phyloP scores from a whole-genome alignment of 2,329 filamentous ascomycete genomes.

The Hansfordia pulvinata region DNA sequence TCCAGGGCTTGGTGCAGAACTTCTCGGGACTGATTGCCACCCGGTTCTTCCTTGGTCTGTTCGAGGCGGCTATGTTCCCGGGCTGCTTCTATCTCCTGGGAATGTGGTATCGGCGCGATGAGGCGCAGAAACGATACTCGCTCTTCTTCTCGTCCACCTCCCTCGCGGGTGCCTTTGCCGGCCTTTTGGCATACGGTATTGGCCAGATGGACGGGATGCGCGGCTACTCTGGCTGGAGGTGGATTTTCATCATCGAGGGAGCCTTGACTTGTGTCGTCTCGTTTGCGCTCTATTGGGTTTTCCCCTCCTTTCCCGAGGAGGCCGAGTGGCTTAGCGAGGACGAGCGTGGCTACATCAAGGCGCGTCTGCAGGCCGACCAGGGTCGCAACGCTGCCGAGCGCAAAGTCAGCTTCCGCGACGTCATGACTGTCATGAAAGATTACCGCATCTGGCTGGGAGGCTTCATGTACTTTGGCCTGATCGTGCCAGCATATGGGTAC shows the following conservation, averaged over 20 bases:
- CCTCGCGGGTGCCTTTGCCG: slow-evolving; percentile 72
- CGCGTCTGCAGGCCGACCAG: slow-evolving; percentile 54
- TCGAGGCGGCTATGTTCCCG: slow-evolving; percentile 65
- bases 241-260: slow-evolving; percentile 75
- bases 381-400: slow-evolving; percentile 52
- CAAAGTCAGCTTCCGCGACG: slow-evolving; percentile 43
- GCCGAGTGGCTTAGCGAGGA: slow-evolving; percentile 59
- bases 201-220: slow-evolving; percentile 68
- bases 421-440: slow-evolving; percentile 54
- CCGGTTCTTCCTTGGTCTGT: slow-evolving; percentile 73
- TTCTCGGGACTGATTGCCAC: slow-evolving; percentile 67
- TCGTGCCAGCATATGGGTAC: slow-evolving; percentile 66
- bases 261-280: slow-evolving; percentile 23
- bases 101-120: slow-evolving; percentile 80
- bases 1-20: slow-evolving; percentile 65
- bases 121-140: slow-evolving; percentile 82
- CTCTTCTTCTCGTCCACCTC: slow-evolving; percentile 86
- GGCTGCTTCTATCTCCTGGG: slow-evolving; percentile 54
- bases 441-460: slow-evolving; percentile 61
- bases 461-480: slow-evolving; percentile 70
- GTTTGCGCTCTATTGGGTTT: slow-evolving; percentile 51
- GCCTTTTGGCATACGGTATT: slow-evolving; percentile 72
- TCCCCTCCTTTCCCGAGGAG: slow-evolving; percentile 64
- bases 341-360: slow-evolving; percentile 53
- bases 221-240: slow-evolving; percentile 63